Percentiles rank a stretch among this genome's conserved stretches.
Evolutionary conservation across 306 rosid species (phyloP).

Genomic region (Argentina anserina): DNA sequence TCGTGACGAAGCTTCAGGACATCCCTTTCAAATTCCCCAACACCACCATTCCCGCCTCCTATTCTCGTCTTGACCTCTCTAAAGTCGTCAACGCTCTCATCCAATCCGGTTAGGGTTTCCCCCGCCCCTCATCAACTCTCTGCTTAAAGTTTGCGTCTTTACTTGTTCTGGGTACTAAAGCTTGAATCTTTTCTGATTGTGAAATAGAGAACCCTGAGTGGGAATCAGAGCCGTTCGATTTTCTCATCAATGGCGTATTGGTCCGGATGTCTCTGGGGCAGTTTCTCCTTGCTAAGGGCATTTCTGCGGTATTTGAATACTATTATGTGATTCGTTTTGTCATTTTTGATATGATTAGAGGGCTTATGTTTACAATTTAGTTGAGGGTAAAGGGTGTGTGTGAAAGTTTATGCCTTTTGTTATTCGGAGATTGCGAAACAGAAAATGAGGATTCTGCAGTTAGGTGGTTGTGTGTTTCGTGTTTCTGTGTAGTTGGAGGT

Average conservation of each 20-base stretch:
- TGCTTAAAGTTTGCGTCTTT: neutral
- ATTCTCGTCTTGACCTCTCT: conserved; percentile 79
- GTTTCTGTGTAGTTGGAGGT: neutral
- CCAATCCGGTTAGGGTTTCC: conserved; percentile 34
- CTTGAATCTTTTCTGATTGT: conserved; percentile 7
- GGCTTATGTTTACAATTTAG: too few relatives aligned
- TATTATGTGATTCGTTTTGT: neutral
- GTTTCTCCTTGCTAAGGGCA: conserved; percentile 81
- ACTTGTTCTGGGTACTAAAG: neutral
- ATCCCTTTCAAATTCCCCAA: conserved; percentile 47
- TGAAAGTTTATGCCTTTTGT: neutral
- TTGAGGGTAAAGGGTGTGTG: neutral
- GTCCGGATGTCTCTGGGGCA: conserved; percentile 81
- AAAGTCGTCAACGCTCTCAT: conserved; percentile 70
- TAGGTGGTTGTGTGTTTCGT: neutral
- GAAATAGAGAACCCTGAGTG: conserved; percentile 47
- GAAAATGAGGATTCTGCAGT: neutral
- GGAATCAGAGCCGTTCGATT: conserved; percentile 72
- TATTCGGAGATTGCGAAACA: neutral
- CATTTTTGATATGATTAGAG: neutral
- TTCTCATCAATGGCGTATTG: conserved; percentile 78
- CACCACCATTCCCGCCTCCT: conserved; percentile 53
- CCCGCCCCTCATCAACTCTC: neutral
- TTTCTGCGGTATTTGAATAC: conserved; percentile 56
- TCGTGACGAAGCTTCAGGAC: conserved; percentile 54